Evolutionary conservation across 805 yeast genomes (phyloP), one percentile per base, ranked within the genome.

Genomic region (Pichia scutulata): DNA sequence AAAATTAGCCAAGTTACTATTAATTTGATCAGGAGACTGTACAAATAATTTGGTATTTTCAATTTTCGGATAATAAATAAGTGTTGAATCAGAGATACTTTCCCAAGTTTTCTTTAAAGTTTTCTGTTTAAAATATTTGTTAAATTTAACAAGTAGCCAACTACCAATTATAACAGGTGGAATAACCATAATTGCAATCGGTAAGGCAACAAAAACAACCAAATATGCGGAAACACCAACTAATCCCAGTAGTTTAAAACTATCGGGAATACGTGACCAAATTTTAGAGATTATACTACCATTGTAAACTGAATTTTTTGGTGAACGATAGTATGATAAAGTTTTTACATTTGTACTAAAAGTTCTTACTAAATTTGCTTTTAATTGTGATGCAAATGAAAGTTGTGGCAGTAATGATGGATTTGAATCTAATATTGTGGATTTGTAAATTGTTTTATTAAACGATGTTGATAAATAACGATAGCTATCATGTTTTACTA

Each of bases 161-260:
- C 65, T 58, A 12, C 68, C 64, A n/a, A 67, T 30, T 3, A 64
- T 21, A 7, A 64, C 14, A 2, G 71, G 66, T 7, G 72, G 72
- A 5, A 65, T 48, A 13, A 62, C 61, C 13, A 68, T 44, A n/a
- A 60, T 48, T 28, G 66, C 47, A 2, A 66, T 44, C 7, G 70
- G 70, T 2, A 64, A 51, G 7, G 69, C 69, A 37, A 66, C 65
- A 52, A 62, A 65, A 1, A 68, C 51, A 24, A 67, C 50, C 18
- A 67, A 47, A 21, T 61, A 59, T 9, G 63, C 58, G 4, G 62
- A 52, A 2, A 60, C 58, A 2, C 65, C 57, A 24, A 65, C 49
- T 10, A 60, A 58, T 7, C 59, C 44, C 2, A 62, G 43, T 21
- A 66, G 37, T 45, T 65, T 67, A 30, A 65, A 25, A 22, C 63